Evolutionary conservation across 208 protist genomes (phyloP).

Genomic region (Leishmania lainsoni): DNA sequence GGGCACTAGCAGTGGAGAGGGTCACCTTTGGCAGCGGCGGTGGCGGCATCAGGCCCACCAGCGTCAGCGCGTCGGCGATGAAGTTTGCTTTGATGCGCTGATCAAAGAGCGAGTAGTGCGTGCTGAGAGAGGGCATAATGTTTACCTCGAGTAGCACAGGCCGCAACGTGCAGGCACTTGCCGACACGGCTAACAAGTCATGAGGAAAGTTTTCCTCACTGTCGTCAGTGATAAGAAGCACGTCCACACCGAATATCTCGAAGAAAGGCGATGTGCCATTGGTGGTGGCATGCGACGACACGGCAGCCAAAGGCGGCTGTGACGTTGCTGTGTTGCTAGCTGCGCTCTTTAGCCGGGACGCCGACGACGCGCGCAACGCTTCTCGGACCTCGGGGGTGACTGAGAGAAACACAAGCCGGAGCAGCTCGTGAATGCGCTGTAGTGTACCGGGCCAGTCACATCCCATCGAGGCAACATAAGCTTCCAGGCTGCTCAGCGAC

Average conservation of each 20-base stretch:
- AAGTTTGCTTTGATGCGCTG: constrained; percentile 84
- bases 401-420: constrained; percentile 74
- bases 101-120: constrained; percentile 78
- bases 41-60: constrained; percentile 67
- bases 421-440: constrained; percentile 61
- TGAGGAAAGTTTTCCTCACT: background rate
- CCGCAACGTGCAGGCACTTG: constrained; percentile 4
- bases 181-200: background rate
- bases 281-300: constrained; percentile 10
- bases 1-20: background rate
- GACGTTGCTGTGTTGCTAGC: background rate
- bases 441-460: constrained; percentile 65
- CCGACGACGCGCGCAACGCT: constrained; percentile 33
- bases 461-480: constrained; percentile 40
- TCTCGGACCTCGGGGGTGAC: constrained; percentile 56
- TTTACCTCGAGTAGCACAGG: constrained; percentile 88
- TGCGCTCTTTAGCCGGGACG: background rate
- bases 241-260: constrained; percentile 88
- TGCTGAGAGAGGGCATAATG: constrained; percentile 87
- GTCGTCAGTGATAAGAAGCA: constrained; percentile 46
- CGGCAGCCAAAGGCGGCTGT: constrained; percentile 8
- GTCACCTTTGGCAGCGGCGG: constrained; percentile 12
- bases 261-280: constrained; percentile 61
- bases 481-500: constrained; percentile 48
- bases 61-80: constrained; percentile 77